Evolutionary conservation across 768 basidiomycete species (phyloP).

Genomic region (Amanita molliuscula): DNA sequence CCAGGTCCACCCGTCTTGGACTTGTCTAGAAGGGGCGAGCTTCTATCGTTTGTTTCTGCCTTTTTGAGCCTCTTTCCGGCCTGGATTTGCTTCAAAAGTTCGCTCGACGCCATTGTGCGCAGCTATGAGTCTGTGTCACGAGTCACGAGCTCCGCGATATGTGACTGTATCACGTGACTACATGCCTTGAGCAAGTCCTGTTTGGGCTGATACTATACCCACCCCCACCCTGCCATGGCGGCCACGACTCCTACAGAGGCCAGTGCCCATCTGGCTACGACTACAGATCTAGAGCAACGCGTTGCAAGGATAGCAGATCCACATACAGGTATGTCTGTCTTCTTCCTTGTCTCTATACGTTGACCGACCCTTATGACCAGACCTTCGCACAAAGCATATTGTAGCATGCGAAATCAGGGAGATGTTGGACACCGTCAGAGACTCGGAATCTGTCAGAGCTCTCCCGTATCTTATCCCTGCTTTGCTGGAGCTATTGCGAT

Average conservation of each 20-base stretch:
- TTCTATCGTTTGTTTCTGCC: conserved; percentile 73
- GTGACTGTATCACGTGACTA: conserved; percentile 1
- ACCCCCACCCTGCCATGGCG: conserved; percentile 17
- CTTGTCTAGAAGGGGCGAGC: conserved; percentile 50
- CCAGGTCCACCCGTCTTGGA: conserved; percentile 30
- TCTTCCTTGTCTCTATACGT: neutral
- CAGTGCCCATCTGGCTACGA: conserved; percentile 22
- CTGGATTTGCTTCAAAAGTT: conserved; percentile 74
- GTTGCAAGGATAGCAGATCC: conserved; percentile 70
- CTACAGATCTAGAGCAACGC: conserved; percentile 57
- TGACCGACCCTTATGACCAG: conserved; percentile 22
- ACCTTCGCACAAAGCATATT: conserved; percentile 58
- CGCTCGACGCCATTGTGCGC: conserved; percentile 56
- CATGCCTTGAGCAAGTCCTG: neutral
- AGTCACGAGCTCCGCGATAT: neutral
- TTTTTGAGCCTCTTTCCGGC: conserved; percentile 78
- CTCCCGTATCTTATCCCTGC: conserved; percentile 67
- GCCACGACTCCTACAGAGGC: conserved; percentile 24
- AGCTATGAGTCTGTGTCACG: neutral
- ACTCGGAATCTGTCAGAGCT: conserved; percentile 60
- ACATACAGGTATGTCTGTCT: conserved; percentile 41
- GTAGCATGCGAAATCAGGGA: conserved; percentile 76
- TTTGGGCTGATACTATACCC: neutral
- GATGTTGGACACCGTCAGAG: conserved; percentile 69
- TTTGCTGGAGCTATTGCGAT: conserved; percentile 60